phyloP scores from a whole-genome alignment of 2,329 filamentous ascomycete species.

The Cadophora sp. region DNA sequence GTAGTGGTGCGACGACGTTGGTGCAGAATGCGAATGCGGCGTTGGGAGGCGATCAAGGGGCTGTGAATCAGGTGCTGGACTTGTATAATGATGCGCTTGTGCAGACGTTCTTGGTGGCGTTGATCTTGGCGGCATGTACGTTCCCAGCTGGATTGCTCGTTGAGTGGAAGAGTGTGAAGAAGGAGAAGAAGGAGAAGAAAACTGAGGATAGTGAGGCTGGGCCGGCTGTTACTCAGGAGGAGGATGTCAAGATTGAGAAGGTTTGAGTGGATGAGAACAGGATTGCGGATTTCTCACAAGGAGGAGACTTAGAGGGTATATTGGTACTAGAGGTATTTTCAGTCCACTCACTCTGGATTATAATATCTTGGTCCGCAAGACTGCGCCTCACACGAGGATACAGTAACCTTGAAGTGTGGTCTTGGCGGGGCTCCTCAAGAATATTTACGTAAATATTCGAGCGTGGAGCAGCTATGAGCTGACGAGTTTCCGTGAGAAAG shows the following conservation, averaged over 20 bases:
- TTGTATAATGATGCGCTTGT: slow-evolving; percentile 61
- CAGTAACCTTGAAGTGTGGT: background rate
- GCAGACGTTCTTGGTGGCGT: slow-evolving; percentile 58
- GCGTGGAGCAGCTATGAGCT: background rate
- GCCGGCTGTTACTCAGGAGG: background rate
- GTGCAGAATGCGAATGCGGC: slow-evolving; percentile 47
- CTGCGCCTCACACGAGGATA: background rate
- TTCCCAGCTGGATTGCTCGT: slow-evolving; percentile 55
- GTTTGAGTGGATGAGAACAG: background rate
- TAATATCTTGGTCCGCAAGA: background rate
- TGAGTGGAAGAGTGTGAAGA: slow-evolving; percentile 51
- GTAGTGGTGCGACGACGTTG: slow-evolving; percentile 47
- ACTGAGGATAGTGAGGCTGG: background rate
- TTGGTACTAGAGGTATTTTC: background rate
- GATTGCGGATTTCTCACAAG: background rate
- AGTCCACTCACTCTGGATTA: background rate
- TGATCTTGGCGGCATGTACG: slow-evolving; percentile 53
- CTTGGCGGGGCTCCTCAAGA: background rate
- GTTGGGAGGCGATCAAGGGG: background rate
- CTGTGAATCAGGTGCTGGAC: slow-evolving; percentile 50
- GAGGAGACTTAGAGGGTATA: background rate
- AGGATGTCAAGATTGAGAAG: background rate
- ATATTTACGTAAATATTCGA: background rate
- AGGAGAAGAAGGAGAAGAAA: slow-evolving; percentile 14
- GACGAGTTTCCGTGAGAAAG: background rate